Evolutionary conservation across 106 monocot species (phyloP), one percentile per base, ranked within the genome.

Genomic region (Platanthera zijinensis): DNA sequence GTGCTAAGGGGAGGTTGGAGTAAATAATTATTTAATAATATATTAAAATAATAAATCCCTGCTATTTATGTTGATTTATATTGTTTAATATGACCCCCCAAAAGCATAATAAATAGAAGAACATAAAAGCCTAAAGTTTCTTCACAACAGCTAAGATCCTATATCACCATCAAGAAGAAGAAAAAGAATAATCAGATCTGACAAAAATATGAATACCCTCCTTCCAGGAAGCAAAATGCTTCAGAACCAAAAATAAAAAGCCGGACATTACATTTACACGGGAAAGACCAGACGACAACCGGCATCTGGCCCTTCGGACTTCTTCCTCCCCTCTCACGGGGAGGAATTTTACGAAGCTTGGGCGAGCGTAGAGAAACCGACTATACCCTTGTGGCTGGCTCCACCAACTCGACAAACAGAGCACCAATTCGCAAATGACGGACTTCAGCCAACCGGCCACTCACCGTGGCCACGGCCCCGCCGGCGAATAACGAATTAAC

Each of bases 261-360:
- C 70, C 64, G 13, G 50, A 8, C 7, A 17, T 51, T 22, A 51
- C 21, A 19, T 51, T 72, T 72, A 47, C 70, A 48, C 48, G 48
- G 70, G 48, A 70, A 47, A 70, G 70, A 46, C 47, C 70, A 70
- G 70, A 70, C 15, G 48, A 48, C 48, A 70, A 45, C 70, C 70
- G 10, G 10, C 72, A 8, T 72, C 72, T 72, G 51, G 72, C 1
- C 52, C 8, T 53, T 10, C 13, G 0, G 8, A 53, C 13, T 10
- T 53, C 72, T 72, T 51, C 72, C 47, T 50, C 49, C 48, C 17
- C 28, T 21, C 51, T 72, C 72, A 51, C 4, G 10, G 72, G 22
- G 10, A 51, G 17, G 51, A 72, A 72, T 18, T 50, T 14, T 71
- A n/a, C 15, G 15, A 71, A 71, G 70, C 70, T 71, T n/a, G n/a